Percentiles rank a stretch among this genome's conserved stretches.
phyloP scores from a whole-genome alignment of 164 flowering plant species.

The Tetrastigma voinierianum region DNA sequence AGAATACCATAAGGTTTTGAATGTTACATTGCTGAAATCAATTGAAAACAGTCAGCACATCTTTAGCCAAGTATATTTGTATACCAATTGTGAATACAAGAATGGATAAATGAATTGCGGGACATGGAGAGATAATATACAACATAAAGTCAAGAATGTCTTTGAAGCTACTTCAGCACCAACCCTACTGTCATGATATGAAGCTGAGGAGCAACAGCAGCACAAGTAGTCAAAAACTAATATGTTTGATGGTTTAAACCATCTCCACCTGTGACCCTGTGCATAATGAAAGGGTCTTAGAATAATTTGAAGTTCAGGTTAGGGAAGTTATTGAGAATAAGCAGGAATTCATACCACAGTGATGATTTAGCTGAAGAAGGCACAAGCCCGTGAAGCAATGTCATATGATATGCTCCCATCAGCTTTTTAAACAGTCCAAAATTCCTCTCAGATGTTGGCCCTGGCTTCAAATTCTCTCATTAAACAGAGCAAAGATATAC shows the following conservation, averaged over 20 bases:
- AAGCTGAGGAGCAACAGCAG: constrained; percentile 13
- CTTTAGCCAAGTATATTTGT: background rate
- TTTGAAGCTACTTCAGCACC: background rate
- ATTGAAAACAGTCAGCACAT: background rate
- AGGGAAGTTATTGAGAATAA: too few relatives aligned
- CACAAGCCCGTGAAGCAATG: constrained; percentile 77
- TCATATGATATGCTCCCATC: constrained; percentile 86
- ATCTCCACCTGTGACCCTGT: constrained; percentile 35
- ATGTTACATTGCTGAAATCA: background rate
- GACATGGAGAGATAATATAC: background rate
- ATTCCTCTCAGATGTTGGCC: constrained; percentile 83
- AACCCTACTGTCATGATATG: constrained; percentile 2
- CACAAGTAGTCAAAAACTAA: constrained; percentile 23
- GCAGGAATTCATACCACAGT: constrained; percentile 32
- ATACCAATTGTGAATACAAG: constrained; percentile 2
- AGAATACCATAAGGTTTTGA: background rate
- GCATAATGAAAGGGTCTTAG: too few relatives aligned
- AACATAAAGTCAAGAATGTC: background rate
- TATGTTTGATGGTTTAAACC: constrained; percentile 18
- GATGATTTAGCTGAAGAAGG: constrained; percentile 52
- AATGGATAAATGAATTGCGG: background rate
- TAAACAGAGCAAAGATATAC: constrained; percentile 76
- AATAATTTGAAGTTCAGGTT: too few relatives aligned
- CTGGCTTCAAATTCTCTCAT: constrained; percentile 81
- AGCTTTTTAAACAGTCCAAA: constrained; percentile 80